Percentiles rank a stretch among this genome's conserved stretches.
Conservation (phyloP, 495 filamentous ascomycete genomes). For the Clohesyomyces aquaticus region DNA sequence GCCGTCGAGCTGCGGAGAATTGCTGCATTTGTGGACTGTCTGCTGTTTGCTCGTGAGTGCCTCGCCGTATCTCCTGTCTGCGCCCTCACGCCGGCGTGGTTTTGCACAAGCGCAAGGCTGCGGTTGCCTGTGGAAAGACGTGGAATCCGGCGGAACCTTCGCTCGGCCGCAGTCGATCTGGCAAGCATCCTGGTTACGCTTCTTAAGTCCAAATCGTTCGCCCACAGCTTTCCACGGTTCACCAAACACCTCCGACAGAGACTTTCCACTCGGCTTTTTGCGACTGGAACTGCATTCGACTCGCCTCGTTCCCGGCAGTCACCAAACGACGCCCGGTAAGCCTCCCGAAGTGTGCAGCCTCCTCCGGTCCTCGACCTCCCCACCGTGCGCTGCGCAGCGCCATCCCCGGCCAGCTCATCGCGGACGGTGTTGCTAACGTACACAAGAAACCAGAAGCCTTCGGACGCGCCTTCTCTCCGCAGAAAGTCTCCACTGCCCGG, state of each 20-base stretch:
- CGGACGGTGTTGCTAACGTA: neutral
- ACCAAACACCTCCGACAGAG: neutral
- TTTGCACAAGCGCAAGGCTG: slow-evolving; percentile 23
- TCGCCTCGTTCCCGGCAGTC: neutral
- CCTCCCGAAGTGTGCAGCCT: neutral
- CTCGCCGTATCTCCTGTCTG: neutral
- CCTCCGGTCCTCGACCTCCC: neutral
- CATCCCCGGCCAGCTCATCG: too few species aligned
- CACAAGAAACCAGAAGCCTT: neutral
- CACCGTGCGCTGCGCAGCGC: neutral
- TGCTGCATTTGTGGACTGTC: too few species aligned
- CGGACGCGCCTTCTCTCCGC: neutral
- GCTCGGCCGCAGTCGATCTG: slow-evolving; percentile 27
- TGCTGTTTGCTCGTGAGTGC: neutral
- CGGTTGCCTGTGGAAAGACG: slow-evolving; percentile 32
- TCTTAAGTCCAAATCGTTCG: slow-evolving; percentile 19
- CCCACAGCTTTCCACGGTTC: slow-evolving; percentile 8
- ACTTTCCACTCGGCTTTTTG: neutral
- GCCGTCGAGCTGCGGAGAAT: neutral
- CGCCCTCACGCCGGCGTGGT: neutral
- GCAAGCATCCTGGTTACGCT: slow-evolving; percentile 27
- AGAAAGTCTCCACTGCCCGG: neutral
- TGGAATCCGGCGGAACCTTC: slow-evolving; percentile 35
- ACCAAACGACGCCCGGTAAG: neutral
- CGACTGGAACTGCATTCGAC: neutral